Percentiles rank a stretch among this genome's conserved stretches.
Evolutionary conservation across 1,284 basidiomycete genomes (phyloP).

Genomic region (Microbotryomycetes sp.): DNA sequence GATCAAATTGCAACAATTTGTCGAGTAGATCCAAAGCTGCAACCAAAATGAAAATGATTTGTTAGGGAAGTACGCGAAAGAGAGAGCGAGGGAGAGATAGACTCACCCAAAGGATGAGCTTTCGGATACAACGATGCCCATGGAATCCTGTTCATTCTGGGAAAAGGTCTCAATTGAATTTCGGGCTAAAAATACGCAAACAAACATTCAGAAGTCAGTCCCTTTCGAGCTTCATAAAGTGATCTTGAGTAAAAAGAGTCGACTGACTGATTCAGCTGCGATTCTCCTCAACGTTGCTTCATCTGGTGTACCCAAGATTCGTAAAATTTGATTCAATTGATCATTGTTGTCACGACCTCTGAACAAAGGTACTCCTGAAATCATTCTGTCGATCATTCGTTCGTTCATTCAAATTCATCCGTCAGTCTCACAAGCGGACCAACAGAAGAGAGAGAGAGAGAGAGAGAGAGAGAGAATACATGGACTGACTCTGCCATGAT

Average conservation of each 20-base stretch:
- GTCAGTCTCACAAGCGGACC: neutral
- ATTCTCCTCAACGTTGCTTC: constrained; percentile 85
- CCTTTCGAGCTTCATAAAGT: neutral
- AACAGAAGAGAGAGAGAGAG: neutral
- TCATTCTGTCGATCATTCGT: too few relatives aligned
- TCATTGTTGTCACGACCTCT: constrained; percentile 96
- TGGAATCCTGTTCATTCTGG: constrained; percentile 84
- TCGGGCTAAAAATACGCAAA: constrained; percentile 61
- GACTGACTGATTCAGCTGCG: constrained; percentile 76
- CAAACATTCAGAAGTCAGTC: neutral
- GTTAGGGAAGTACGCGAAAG: neutral
- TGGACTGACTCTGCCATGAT: constrained; percentile 87
- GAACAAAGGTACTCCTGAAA: constrained; percentile 93
- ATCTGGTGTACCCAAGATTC: constrained; percentile 91
- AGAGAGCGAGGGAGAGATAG: neutral
- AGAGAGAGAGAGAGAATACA: neutral
- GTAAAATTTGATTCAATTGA: constrained; percentile 94
- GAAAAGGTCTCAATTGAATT: constrained; percentile 77
- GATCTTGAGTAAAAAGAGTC: neutral
- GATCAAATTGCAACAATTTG: constrained; percentile 92
- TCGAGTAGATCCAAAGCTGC: constrained; percentile 90
- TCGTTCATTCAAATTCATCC: neutral
- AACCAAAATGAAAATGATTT: neutral
- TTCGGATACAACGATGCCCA: constrained; percentile 85
- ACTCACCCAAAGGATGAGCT: constrained; percentile 74